Evolutionary conservation across 2,329 filamentous ascomycete species (phyloP).

Genomic region (Alternaria angustiovoidea): DNA sequence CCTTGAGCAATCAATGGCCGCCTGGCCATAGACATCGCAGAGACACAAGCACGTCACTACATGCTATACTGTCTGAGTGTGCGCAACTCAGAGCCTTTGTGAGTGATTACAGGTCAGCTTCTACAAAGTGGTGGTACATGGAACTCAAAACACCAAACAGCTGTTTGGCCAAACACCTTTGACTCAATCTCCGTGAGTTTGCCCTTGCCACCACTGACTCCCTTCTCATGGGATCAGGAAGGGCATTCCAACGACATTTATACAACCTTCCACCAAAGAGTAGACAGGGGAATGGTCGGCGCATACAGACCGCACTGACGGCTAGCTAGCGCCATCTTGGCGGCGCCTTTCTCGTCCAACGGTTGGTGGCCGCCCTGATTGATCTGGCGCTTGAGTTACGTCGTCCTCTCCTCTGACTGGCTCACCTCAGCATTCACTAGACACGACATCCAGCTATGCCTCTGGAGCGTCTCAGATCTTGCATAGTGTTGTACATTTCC

Average conservation of each 20-base stretch:
- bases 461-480: conserved; percentile 49
- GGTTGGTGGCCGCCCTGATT: conserved; percentile 31
- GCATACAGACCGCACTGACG: conserved; percentile 17
- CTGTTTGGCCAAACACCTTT: neutral
- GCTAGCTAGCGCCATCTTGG: conserved; percentile 18
- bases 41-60: neutral
- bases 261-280: neutral
- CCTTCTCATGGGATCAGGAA: neutral
- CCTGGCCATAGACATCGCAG: neutral
- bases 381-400: conserved; percentile 34
- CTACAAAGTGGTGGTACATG: neutral
- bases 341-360: conserved; percentile 20
- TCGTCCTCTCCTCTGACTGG: conserved; percentile 39
- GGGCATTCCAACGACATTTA: neutral
- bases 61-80: neutral
- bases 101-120: neutral
- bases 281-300: conserved; percentile 10
- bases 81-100: neutral
- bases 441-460: conserved; percentile 40
- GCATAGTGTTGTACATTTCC: conserved; percentile 45
- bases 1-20: neutral
- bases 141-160: neutral
- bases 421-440: conserved; percentile 31
- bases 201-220: neutral
- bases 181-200: neutral